Percentiles rank a stretch among this genome's conserved stretches.
Evolutionary conservation across 352 stramenopile genomes (phyloP).

Genomic region (Elongisporangium undulatum): DNA sequence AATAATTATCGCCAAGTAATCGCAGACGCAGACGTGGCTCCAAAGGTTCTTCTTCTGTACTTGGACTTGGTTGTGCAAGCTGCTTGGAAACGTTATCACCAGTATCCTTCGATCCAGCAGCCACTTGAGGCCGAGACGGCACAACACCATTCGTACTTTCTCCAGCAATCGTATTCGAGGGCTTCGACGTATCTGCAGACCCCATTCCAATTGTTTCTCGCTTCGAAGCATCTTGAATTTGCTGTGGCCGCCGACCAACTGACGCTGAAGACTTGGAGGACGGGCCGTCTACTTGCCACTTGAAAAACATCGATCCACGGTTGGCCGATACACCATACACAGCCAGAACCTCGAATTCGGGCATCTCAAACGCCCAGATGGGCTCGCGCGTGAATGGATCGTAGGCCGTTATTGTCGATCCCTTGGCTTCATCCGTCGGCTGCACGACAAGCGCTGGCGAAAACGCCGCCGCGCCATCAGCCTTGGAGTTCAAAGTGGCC

Average conservation of each 20-base stretch:
- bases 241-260: background rate
- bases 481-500: background rate
- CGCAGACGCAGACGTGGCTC: constrained; percentile 46
- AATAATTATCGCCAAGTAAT: constrained; percentile 55
- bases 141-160: background rate
- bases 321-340: constrained; percentile 58
- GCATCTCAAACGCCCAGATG: constrained; percentile 70
- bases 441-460: constrained; percentile 54
- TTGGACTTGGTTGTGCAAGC: constrained; percentile 1
- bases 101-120: background rate
- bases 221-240: background rate
- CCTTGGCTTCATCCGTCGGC: constrained; percentile 60
- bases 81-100: constrained; percentile 12
- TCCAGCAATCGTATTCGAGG: background rate
- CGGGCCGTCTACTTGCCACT: constrained; percentile 68
- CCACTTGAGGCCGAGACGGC: background rate
- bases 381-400: constrained; percentile 67
- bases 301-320: constrained; percentile 53
- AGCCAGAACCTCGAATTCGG: constrained; percentile 65
- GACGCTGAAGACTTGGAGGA: constrained; percentile 22
- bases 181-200: background rate
- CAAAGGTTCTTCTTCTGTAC: constrained; percentile 11
- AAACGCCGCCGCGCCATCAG: constrained; percentile 7
- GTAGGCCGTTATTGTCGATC: constrained; percentile 65
- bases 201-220: background rate